Evolutionary conservation across 2,329 filamentous ascomycete genomes (phyloP).

Genomic region (Trichoderma sp.): DNA sequence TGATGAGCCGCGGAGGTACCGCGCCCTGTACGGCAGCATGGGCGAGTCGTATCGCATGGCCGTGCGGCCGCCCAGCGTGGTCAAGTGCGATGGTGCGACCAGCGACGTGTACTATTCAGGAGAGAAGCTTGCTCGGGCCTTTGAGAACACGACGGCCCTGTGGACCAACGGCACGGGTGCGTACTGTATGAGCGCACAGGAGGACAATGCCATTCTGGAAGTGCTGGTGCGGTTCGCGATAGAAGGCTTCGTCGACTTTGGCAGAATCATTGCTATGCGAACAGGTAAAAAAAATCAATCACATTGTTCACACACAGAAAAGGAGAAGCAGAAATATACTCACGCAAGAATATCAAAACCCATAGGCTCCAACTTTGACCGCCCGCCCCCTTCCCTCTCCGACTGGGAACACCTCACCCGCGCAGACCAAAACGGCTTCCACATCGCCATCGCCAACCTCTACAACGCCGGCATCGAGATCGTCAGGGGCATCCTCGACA

Average conservation of each 20-base stretch:
- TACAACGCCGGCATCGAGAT: slow-evolving; percentile 67
- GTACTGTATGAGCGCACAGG: slow-evolving; percentile 73
- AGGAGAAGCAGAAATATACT: background rate
- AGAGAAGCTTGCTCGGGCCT: slow-evolving; percentile 59
- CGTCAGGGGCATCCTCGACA: slow-evolving; percentile 61
- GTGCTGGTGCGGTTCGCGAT: slow-evolving; percentile 62
- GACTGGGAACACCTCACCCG: slow-evolving; percentile 62
- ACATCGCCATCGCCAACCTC: slow-evolving; percentile 64
- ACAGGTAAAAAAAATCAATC: too few species aligned
- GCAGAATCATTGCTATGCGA: slow-evolving; percentile 67
- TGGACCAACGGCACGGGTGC: slow-evolving; percentile 68
- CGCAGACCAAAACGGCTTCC: slow-evolving; percentile 63
- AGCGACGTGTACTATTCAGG: slow-evolving; percentile 74
- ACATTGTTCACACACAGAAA: background rate
- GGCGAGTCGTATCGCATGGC: slow-evolving; percentile 46
- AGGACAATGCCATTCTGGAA: slow-evolving; percentile 70
- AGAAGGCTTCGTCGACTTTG: slow-evolving; percentile 63
- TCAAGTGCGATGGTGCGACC: slow-evolving; percentile 68
- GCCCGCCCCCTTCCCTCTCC: slow-evolving; percentile 60
- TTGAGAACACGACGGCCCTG: slow-evolving; percentile 63
- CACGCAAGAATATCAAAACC: background rate
- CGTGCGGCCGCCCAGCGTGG: slow-evolving; percentile 53
- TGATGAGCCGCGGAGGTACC: slow-evolving; percentile 52
- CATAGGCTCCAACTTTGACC: slow-evolving; percentile 67
- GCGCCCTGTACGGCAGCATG: slow-evolving; percentile 52